Base-by-base conservation (phyloP, 2,329 filamentous ascomycete genomes). In the Colletotrichum higginsianum region DNA sequence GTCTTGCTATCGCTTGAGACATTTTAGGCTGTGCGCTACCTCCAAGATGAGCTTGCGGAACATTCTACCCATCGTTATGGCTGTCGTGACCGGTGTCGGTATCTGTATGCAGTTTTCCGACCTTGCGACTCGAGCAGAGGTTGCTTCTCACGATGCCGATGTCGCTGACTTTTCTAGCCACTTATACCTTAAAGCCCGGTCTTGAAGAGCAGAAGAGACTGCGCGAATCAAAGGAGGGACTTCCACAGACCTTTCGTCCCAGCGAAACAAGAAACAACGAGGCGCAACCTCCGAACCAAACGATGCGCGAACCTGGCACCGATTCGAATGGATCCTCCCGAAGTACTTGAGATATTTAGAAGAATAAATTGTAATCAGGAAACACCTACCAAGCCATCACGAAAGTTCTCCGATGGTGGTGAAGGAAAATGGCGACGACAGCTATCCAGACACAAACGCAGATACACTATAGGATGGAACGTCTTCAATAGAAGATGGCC, bases 121-220 rank as follows among this genome's bases (percentile, higher is more conserved):
- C 8, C 38, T 9, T 18, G 23, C 18, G n/a, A 63, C 38, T 16
- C 18, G 15, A 63, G 21, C 42, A n/a, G 6, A 53, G 11, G 12
- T 11, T 21, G 8, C 16, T 11, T 40, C 26, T 23, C 58, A 12
- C 42, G 38, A 21, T 57, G 7, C 15, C 13, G n/a, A 53, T 47
- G 18, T n/a, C 40, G 13, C 40, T 69, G 15, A 67, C 15, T n/a
- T 38, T 55, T 21, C 9, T 47, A 72, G 69, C 69, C 30, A 56
- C 53, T 13, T 69, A 72, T 23, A 72, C 69, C 18, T 40, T 72
- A 18, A 64, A 64, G 60, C 69, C 69, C 13, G 60, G 15, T 18
- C 53, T 72, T 15, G 53, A 72, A 64, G 47, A 68, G 42, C 69
- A 72, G n/a, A 46, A 60, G 47, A 69, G 35, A n/a, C 47, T 67